Evolutionary conservation across 148 eudicot species (phyloP), one percentile per base, ranked within the genome.

Genomic region (Chenopodium suecicum): DNA sequence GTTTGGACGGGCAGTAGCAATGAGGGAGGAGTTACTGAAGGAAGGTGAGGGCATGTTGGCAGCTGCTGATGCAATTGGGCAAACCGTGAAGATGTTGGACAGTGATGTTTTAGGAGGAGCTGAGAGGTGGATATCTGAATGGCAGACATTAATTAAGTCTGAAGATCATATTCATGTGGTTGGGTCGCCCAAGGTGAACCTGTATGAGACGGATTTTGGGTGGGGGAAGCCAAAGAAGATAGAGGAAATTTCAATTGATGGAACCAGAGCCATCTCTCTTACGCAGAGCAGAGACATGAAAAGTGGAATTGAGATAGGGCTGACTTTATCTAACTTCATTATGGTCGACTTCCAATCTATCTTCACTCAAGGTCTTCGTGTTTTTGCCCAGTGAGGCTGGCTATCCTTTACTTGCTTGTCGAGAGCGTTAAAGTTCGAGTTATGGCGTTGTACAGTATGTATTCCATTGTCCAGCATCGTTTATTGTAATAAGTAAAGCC

Each of bases 241-340:
- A 19, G 90, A 90, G 71, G 87, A 82, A 41, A 73, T 89, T 34
- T 83, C 86, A 22, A 84, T 90, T 58, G 91, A 88, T 73, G 79
- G 7, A 16, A 71, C 66, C 29, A 78, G 84, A 79, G 85, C 86
- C 12, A 78, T 91, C 25, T 89, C 91, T 22, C 78, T 90, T 19
- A 79, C 78, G 7, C 84, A 85, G 27, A 80, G 88, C 37, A 89
- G 83, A 78, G 89, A 89, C 27, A 46, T 78, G 37, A 82, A 80
- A 23, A 89, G 91, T 1, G 92, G 90, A 23, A 82, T 92, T 34
- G 95, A 92, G 75, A 75, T 92, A 72, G 93, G 93, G 29, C 20
- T 92, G 27, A 68, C 78, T 17, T 84, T 89, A 4, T 62, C 91
- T 19, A 79, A 37, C 70, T 48, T 77, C 31, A 47, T 68, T 20